phyloP scores from a whole-genome alignment of 345 rosid species.

The Abelmoschus esculentus region DNA sequence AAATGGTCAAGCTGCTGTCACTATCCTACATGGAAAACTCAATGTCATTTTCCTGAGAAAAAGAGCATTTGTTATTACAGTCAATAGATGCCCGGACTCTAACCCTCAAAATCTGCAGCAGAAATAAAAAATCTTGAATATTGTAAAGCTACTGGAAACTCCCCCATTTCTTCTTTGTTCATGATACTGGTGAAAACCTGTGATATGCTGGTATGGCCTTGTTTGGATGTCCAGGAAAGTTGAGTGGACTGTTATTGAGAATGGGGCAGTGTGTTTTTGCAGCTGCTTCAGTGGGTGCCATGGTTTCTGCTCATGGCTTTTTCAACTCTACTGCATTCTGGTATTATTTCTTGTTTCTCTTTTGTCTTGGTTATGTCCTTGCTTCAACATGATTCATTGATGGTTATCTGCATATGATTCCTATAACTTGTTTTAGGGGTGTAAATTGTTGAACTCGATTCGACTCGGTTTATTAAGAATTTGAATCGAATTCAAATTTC shows the following conservation, averaged over 20 bases:
- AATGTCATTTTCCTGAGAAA: neutral
- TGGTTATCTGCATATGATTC: neutral
- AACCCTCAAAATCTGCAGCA: neutral
- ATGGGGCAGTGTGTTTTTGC: constrained; percentile 67
- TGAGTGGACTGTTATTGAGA: constrained; percentile 57
- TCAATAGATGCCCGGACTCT: neutral
- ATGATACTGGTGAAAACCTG: neutral
- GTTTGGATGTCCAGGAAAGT: constrained; percentile 69
- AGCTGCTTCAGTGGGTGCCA: constrained; percentile 62
- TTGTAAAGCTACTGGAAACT: neutral
- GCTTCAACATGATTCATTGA: neutral
- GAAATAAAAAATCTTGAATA: neutral
- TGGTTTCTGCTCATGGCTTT: constrained; percentile 53
- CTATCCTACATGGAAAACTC: neutral
- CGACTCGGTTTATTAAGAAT: no score
- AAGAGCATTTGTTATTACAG: neutral
- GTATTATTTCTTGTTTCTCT: constrained; percentile 16
- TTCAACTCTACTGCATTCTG: constrained; percentile 66
- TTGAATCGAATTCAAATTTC: no score
- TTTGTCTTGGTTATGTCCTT: no score
- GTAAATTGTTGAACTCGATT: no score
- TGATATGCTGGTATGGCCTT: constrained; percentile 39
- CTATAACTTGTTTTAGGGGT: neutral
- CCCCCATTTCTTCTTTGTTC: neutral
- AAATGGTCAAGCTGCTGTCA: neutral